These are phyloP conservation scores for Fraxinus anomala DNA, from an alignment of 257 asterid species.

Conservation along the genomic window DNA sequence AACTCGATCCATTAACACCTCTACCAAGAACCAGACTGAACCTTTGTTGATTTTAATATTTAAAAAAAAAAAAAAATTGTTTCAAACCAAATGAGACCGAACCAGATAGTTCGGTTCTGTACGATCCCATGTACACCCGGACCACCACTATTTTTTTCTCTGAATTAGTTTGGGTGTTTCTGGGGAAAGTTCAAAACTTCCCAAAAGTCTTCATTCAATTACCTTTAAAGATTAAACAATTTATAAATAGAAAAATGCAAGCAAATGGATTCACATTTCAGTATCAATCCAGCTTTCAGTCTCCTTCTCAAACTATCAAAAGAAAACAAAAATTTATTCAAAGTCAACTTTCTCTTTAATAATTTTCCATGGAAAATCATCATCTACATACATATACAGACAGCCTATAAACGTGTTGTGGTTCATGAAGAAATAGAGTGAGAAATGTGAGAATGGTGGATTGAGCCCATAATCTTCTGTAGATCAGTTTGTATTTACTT, in stretches of 20 bases:
- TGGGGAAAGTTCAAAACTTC: conserved; percentile 4
- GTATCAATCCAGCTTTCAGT: conserved; percentile 39
- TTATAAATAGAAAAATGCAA: background rate
- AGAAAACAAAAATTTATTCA: conserved; percentile 14
- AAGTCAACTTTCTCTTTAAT: conserved; percentile 37
- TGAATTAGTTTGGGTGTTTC: background rate
- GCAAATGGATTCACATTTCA: conserved; percentile 23
- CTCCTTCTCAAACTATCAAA: conserved; percentile 29
- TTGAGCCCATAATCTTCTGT: background rate
- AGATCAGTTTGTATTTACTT: background rate
- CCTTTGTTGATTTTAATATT: too few relatives aligned
- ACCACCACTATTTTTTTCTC: too few relatives aligned
- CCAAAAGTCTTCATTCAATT: conserved; percentile 12
- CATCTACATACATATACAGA: conserved; percentile 4
- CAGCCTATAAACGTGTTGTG: background rate
- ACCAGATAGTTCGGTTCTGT: too few relatives aligned
- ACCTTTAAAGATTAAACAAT: background rate
- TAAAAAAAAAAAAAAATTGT: too few relatives aligned
- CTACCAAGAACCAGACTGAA: too few relatives aligned
- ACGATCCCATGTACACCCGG: too few relatives aligned
- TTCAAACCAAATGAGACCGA: too few relatives aligned
- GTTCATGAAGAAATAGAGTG: background rate
- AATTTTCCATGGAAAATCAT: background rate
- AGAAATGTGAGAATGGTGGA: conserved; percentile 8
- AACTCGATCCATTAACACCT: too few relatives aligned